These are phyloP conservation scores for Boletales sp. DNA, from an alignment of 768 basidiomycete species.

Conservation along the genomic window DNA sequence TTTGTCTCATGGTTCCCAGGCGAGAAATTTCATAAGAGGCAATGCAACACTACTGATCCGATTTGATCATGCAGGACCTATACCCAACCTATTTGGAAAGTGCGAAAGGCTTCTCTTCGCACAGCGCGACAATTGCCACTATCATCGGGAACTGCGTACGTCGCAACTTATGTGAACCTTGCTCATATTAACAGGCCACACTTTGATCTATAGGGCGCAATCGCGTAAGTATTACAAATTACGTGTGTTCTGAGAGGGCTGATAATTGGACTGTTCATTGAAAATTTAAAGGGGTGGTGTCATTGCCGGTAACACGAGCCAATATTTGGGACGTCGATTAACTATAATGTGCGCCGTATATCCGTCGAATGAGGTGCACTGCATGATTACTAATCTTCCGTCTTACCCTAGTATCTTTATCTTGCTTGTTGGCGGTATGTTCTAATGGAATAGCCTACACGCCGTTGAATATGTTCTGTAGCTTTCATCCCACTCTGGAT, in stretches of 20 bases:
- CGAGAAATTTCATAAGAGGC: constrained; percentile 13
- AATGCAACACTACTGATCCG: not conserved
- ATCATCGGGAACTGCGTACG: constrained; percentile 74
- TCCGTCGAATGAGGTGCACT: not conserved
- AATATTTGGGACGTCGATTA: constrained; percentile 79
- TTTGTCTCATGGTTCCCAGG: constrained; percentile 70
- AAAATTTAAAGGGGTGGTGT: constrained; percentile 51
- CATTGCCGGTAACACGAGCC: constrained; percentile 68
- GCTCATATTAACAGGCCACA: not conserved
- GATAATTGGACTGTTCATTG: not conserved
- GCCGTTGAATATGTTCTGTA: constrained; percentile 1
- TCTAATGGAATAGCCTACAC: not conserved
- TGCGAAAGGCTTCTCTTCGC: constrained; percentile 56
- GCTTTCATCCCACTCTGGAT: constrained; percentile 82
- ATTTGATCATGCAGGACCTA: constrained; percentile 44
- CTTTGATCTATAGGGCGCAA: constrained; percentile 36
- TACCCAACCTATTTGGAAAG: constrained; percentile 73
- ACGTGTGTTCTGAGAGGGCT: constrained; percentile 4
- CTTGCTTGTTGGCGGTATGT: constrained; percentile 25
- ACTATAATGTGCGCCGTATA: constrained; percentile 51
- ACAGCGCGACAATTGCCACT: constrained; percentile 67
- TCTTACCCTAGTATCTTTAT: constrained; percentile 17
- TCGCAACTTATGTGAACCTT: constrained; percentile 5
- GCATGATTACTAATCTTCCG: not conserved
- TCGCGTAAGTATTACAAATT: constrained; percentile 31